These are phyloP conservation scores for Amanita inopinata DNA, from an alignment of 768 basidiomycete species.

Conservation along the genomic window DNA sequence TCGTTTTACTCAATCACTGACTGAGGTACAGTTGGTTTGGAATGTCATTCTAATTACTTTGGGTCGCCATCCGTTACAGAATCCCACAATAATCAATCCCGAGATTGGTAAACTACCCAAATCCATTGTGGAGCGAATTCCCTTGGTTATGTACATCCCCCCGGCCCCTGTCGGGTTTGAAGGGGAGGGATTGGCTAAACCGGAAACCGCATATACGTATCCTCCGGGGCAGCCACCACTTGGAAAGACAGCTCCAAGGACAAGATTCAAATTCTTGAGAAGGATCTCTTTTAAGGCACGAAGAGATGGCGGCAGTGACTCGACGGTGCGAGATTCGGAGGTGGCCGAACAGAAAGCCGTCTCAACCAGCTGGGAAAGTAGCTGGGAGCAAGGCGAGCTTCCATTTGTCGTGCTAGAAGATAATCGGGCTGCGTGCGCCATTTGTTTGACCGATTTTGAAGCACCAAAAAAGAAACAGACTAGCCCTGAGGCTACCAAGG, in stretches of 20 bases:
- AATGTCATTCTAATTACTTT: constrained; percentile 72
- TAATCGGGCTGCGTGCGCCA: constrained; percentile 77
- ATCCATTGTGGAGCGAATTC: constrained; percentile 66
- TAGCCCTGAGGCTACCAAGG: background rate
- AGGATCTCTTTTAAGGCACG: constrained; percentile 16
- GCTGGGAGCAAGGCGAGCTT: constrained; percentile 68
- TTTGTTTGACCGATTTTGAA: constrained; percentile 80
- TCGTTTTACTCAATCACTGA: background rate
- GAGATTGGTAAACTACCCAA: constrained; percentile 70
- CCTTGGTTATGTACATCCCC: constrained; percentile 79
- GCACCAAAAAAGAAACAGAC: constrained; percentile 38
- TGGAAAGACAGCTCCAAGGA: constrained; percentile 21
- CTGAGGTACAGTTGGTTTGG: constrained; percentile 50
- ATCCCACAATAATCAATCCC: constrained; percentile 63
- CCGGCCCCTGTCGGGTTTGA: constrained; percentile 44
- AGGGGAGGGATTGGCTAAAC: constrained; percentile 23
- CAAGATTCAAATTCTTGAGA: constrained; percentile 46
- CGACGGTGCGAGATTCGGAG: constrained; percentile 4
- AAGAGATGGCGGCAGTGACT: constrained; percentile 6
- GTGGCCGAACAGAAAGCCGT: constrained; percentile 5
- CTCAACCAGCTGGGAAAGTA: constrained; percentile 58
- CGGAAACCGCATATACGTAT: constrained; percentile 45
- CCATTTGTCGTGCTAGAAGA: constrained; percentile 77
- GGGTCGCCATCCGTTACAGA: constrained; percentile 72
- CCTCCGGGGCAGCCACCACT: constrained; percentile 41